Evolutionary conservation across 225 moss, liverwort and hornwort genomes (phyloP), one percentile per base, ranked within the genome.

Genomic region (Polytrichum formosum): DNA sequence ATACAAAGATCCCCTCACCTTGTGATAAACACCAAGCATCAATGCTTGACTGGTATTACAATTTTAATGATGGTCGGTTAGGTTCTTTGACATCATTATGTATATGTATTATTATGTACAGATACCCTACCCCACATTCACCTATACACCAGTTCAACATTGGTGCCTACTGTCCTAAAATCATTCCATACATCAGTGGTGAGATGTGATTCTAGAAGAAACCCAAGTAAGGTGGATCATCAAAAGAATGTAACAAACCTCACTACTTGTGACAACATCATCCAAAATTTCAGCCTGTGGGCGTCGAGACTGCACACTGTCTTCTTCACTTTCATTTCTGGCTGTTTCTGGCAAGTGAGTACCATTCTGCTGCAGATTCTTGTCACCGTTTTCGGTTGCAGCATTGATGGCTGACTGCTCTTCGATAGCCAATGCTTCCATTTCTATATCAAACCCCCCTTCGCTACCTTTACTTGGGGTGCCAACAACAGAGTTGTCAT

Each of bases 381-480:
- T 79, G 69, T 77, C 55, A 33, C 46, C 26, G 26, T 77, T 63
- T 67, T 77, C 61, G 64, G 81, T 69, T 68, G 83, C 85, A 64
- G 80, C 76, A 77, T 74, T 73, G 56, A 81, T 79, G 61, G 87
- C 78, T 72, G 84, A 66, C 75, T 90, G 90, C 56, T 90, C 83
- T 60, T 90, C 93, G 70, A 83, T 63, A 78, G 87, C 84, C 23
- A 98, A 77, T 66, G 85, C 84, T 76, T 92, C 94, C 87, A 90
- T 89, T 53, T 98, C 94, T 68, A 89, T 74, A 74, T 94, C 98
- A 72, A 85, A 70, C n/a, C 82, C 87, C 30, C 80, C 80, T 27
- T 91, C 92, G 61, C 92, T 91, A 5, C 77, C 91, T 81, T 91
- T 98, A 74, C 82, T 84, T 77, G 90, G 90, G 30, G 98, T 94